Evolutionary conservation across 1,139 yeast genomes (phyloP), one percentile per base, ranked within the genome.

Genomic region (Entelexis sorbosivorans): DNA sequence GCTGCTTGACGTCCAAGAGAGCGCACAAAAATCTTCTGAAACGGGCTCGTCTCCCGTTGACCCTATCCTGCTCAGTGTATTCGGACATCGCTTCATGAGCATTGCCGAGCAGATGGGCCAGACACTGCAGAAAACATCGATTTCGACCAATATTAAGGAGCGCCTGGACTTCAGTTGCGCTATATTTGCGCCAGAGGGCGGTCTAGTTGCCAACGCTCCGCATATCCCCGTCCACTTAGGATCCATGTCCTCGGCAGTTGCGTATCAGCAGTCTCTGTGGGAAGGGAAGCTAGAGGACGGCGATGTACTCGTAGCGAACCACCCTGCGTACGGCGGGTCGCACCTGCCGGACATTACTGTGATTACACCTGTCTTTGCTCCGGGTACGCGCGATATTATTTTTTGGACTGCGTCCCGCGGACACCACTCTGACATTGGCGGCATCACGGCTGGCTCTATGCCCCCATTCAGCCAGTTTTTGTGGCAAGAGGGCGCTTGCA

Each of bases 61-160:
- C 59, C 91, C 93, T 0, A 76, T 84, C 50, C 77, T 80, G 60
- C 66, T 85, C 44, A 81, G 91, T 1, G 86, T 85, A 1, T 85
- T 84, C 66, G 84, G 89, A 22, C 89, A 85, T 64, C 70, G 93
- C 58, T 85, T 85, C 63, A 84, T 85, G 93, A 83, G 86, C 49
- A 81, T 85, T 64, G 94, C 95, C 5, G 94, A 84, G 61, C 93
- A 84, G 63, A 85, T 85, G 95, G 94, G 94, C 14, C 74, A 79
- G 58, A 83, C 89, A 10, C 69, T 84, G 57, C 83, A 82, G 60
- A 83, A 82, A 65, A 84, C 93, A 0, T 76, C 91, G 5, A 85
- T 85, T 44, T 82, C 91, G 7, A 83, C 93, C n/a, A 85, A 85
- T 61, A 86, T 85, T 56, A 85, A 85, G 62, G 95, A 85, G 63